Evolutionary conservation across 208 protist species (phyloP).

Genomic region (Leishmania gerbilli): DNA sequence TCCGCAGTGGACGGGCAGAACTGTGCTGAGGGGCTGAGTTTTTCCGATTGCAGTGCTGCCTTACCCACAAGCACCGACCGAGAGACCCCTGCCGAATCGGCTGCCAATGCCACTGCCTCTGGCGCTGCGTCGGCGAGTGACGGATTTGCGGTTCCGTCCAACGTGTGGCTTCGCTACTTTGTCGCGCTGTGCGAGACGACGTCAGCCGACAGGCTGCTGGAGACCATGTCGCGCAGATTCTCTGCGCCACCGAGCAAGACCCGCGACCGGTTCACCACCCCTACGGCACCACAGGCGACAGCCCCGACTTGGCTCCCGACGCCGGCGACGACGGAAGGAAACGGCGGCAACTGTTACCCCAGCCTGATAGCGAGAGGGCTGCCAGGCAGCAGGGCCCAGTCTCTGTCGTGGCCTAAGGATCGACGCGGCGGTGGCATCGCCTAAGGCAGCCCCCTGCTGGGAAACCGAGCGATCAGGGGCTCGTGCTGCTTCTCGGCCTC

Average conservation of each 20-base stretch:
- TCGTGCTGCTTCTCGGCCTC: not conserved
- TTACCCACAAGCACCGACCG: not conserved
- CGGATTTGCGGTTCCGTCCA: conserved; percentile 41
- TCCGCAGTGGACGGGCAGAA: not conserved
- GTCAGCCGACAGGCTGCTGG: not conserved
- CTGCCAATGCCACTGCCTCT: not conserved
- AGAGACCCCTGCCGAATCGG: not conserved
- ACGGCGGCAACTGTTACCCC: not conserved
- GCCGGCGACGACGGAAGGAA: not conserved
- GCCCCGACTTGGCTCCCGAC: not conserved
- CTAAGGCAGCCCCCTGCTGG: not conserved
- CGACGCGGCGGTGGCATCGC: not conserved
- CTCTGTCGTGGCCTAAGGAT: conserved; percentile 15
- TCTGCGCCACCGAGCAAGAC: not conserved
- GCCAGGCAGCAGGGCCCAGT: conserved; percentile 6
- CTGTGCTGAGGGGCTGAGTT: not conserved
- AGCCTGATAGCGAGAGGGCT: not conserved
- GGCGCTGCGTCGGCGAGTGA: conserved; percentile 4
- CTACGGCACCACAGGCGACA: not conserved
- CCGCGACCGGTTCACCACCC: not conserved
- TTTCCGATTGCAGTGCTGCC: not conserved
- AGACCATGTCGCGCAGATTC: not conserved
- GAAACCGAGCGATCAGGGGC: not conserved
- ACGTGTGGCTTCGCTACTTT: conserved; percentile 71
- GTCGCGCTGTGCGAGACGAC: conserved; percentile 36